Evolutionary conservation across 1,284 basidiomycete genomes (phyloP).

Genomic region (Phlebopus sp.): DNA sequence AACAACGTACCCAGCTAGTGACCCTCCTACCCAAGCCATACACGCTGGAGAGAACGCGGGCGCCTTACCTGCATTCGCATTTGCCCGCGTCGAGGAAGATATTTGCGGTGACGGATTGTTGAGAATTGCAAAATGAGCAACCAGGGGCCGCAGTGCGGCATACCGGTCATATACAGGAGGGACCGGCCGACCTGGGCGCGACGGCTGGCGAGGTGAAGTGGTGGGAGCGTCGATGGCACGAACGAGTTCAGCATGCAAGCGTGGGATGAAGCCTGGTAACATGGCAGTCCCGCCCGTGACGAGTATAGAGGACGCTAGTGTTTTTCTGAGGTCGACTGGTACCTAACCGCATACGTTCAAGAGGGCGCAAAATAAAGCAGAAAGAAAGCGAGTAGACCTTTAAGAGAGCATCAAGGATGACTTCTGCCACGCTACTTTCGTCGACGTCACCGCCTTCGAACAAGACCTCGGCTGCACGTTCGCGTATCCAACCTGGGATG

Average conservation of each 20-base stretch:
- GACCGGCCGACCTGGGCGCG: slow-evolving; percentile 38
- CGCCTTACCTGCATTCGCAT: slow-evolving; percentile 70
- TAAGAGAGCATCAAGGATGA: slow-evolving; percentile 73
- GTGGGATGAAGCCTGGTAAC: slow-evolving; percentile 88
- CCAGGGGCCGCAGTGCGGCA: slow-evolving; percentile 64
- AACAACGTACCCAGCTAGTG: slow-evolving; percentile 75
- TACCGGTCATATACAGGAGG: slow-evolving; percentile 69
- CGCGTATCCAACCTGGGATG: slow-evolving; percentile 93
- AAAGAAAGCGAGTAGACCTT: slow-evolving; percentile 48
- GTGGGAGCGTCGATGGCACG: slow-evolving; percentile 48
- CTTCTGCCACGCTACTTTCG: slow-evolving; percentile 77
- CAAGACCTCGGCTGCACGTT: slow-evolving; percentile 85
- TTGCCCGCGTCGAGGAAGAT: slow-evolving; percentile 41
- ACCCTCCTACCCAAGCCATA: slow-evolving; percentile 91
- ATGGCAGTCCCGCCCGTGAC: slow-evolving; percentile 88
- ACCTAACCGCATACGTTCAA: slow-evolving; percentile 49
- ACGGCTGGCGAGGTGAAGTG: slow-evolving; percentile 33
- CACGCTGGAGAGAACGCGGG: slow-evolving; percentile 81
- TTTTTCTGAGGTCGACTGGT: slow-evolving; percentile 84
- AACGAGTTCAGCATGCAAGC: slow-evolving; percentile 76
- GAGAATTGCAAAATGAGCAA: slow-evolving; percentile 72
- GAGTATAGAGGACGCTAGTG: slow-evolving; percentile 78
- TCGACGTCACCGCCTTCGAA: slow-evolving; percentile 90
- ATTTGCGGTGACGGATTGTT: slow-evolving; percentile 73
- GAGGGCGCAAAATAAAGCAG: not conserved